phyloP scores from a whole-genome alignment of 139 green algal genomes.

The Edaphochlamys debaryana region DNA sequence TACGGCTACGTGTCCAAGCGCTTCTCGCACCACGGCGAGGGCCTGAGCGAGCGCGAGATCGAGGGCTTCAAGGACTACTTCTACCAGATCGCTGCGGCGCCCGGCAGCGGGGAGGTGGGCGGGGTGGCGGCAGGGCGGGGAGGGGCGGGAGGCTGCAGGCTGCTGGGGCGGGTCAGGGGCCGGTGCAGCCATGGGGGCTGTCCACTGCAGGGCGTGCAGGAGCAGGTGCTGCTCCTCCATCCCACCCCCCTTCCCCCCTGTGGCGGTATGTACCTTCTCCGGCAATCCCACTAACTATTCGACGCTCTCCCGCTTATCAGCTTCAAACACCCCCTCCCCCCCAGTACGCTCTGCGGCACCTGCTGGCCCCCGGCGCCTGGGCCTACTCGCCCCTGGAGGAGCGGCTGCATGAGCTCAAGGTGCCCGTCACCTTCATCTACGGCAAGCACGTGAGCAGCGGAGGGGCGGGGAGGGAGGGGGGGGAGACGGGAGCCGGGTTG shows the following conservation, averaged over 20 bases:
- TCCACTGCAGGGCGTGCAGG: too few species aligned
- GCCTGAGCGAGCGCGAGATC: conserved; percentile 58
- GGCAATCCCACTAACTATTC: too few species aligned
- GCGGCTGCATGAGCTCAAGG: conserved; percentile 72
- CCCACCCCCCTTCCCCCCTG: too few species aligned
- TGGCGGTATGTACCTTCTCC: too few species aligned
- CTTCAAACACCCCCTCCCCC: background rate
- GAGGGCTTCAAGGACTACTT: conserved; percentile 74
- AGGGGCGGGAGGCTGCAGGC: too few species aligned
- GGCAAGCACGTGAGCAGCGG: conserved; percentile 53
- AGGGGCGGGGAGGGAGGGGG: background rate
- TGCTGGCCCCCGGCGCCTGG: conserved; percentile 86
- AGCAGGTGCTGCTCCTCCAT: too few species aligned
- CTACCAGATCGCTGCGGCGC: conserved; percentile 74
- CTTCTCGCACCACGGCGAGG: conserved; percentile 63
- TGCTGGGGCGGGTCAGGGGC: too few species aligned
- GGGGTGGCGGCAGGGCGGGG: background rate
- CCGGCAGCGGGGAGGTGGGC: conserved; percentile 75
- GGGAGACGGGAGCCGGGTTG: too few species aligned
- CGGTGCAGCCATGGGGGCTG: too few species aligned
- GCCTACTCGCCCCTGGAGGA: conserved; percentile 74
- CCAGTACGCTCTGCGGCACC: conserved; percentile 78
- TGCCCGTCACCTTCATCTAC: conserved; percentile 71
- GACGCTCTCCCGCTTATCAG: background rate
- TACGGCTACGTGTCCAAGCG: conserved; percentile 61